These are phyloP conservation scores for Diddensiella caesifluorescens DNA, from an alignment of 805 yeast species.

Conservation along the genomic window DNA sequence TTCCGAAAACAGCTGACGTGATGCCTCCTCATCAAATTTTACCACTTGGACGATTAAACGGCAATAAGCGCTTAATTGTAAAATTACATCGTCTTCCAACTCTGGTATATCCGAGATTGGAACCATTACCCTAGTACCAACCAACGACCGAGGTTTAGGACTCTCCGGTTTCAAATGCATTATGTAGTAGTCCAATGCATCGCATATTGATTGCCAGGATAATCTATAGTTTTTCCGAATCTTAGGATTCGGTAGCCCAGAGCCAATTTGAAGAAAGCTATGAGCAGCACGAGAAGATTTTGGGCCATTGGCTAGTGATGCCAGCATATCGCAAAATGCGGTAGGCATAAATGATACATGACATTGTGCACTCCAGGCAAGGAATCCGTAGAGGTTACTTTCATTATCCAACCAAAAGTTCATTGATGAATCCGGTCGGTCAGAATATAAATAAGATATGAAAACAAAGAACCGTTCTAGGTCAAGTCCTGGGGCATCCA, in stretches of 20 bases:
- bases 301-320: slow-evolving; percentile 64
- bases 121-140: slow-evolving; percentile 14
- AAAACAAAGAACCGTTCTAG: slow-evolving; percentile 81
- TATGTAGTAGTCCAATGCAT: slow-evolving; percentile 50
- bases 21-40: slow-evolving; percentile 35
- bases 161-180: slow-evolving; percentile 33
- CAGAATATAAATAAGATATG: slow-evolving; percentile 60
- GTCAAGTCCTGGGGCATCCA: slow-evolving; percentile 67
- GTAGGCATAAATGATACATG: slow-evolving; percentile 72
- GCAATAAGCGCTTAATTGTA: slow-evolving; percentile 68
- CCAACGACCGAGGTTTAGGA: not conserved
- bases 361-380: slow-evolving; percentile 82
- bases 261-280: slow-evolving; percentile 18
- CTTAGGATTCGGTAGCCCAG: not conserved
- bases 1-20: slow-evolving; percentile 24
- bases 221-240: slow-evolving; percentile 28
- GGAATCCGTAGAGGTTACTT: slow-evolving; percentile 68
- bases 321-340: slow-evolving; percentile 70
- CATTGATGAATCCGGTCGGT: slow-evolving; percentile 50
- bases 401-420: slow-evolving; percentile 64
- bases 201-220: slow-evolving; percentile 53
- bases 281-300: slow-evolving; percentile 41
- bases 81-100: slow-evolving; percentile 72
- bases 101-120: slow-evolving; percentile 34
- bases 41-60: slow-evolving; percentile 57